These are phyloP conservation scores for Salix arbutifolia DNA, from an alignment of 345 rosid genomes.

Conservation along the genomic window DNA sequence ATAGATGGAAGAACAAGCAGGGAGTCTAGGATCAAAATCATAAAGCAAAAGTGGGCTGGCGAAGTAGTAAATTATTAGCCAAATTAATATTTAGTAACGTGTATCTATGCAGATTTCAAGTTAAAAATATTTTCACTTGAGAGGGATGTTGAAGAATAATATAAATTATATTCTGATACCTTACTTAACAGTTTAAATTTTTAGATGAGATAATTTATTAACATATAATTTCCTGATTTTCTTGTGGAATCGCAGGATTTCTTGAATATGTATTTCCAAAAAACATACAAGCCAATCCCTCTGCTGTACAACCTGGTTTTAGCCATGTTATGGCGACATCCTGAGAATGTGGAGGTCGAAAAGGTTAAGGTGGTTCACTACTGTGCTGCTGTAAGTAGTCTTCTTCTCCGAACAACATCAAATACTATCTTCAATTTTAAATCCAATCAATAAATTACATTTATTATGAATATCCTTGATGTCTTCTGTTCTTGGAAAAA, in stretches of 20 bases:
- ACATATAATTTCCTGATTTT: background rate
- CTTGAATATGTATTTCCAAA: slow-evolving; percentile 15
- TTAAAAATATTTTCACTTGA: too few species aligned
- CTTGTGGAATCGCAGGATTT: slow-evolving; percentile 12
- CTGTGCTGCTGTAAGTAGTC: slow-evolving; percentile 19
- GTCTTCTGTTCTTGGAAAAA: background rate
- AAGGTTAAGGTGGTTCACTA: slow-evolving; percentile 18
- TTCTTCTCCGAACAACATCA: background rate
- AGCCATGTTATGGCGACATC: slow-evolving; percentile 19
- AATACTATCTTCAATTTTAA: background rate
- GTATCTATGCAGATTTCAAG: too few species aligned
- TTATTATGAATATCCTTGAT: background rate
- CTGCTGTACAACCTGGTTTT: slow-evolving; percentile 16
- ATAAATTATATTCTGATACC: too few species aligned
- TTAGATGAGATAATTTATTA: too few species aligned
- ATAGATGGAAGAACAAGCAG: too few species aligned
- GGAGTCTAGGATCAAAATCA: too few species aligned
- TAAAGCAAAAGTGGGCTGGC: background rate
- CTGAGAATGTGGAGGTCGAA: slow-evolving; percentile 13
- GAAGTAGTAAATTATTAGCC: background rate
- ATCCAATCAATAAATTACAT: background rate
- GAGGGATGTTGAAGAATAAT: too few species aligned
- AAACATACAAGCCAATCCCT: slow-evolving; percentile 17
- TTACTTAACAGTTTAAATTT: too few species aligned
- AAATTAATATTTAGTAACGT: too few species aligned